Evolutionary conservation across 1,139 yeast genomes (phyloP).

Genomic region (Saccharomycopsis phalli): DNA sequence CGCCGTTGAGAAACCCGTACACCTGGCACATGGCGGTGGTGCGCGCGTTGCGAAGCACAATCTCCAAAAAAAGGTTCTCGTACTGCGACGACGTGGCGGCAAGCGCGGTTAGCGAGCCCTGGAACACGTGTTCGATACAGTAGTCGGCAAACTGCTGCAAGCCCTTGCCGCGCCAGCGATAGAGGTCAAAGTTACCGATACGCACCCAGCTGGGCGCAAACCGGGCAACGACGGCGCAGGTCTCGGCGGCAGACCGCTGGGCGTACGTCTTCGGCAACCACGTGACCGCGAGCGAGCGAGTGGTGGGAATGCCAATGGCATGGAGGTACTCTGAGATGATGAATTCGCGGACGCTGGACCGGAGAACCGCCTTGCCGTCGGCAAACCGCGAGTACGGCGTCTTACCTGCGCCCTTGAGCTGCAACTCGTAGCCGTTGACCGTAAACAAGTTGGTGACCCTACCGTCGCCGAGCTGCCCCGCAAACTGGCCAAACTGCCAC

Average conservation of each 20-base stretch:
- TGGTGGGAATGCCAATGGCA: constrained; percentile 78
- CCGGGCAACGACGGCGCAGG: constrained; percentile 78
- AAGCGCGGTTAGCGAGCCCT: constrained; percentile 22
- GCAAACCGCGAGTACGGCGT: constrained; percentile 94
- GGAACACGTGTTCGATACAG: constrained; percentile 58
- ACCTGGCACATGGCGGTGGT: constrained; percentile 84
- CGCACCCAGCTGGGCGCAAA: constrained; percentile 85
- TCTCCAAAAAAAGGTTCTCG: constrained; percentile 63
- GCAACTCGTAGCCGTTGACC: constrained; percentile 56
- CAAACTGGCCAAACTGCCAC: constrained; percentile 92
- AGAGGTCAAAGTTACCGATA: constrained; percentile 82
- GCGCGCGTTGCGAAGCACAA: constrained; percentile 61
- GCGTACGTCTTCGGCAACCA: constrained; percentile 71
- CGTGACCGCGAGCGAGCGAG: constrained; percentile 72
- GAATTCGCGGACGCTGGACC: constrained; percentile 85
- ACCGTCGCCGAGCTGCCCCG: constrained; percentile 97
- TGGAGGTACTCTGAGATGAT: constrained; percentile 74
- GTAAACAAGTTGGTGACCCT: constrained; percentile 79
- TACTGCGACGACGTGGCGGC: constrained; percentile 44
- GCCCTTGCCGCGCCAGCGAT: constrained; percentile 54
- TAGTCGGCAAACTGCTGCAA: constrained; percentile 58
- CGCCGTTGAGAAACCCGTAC: constrained; percentile 91
- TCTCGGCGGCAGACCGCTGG: constrained; percentile 60
- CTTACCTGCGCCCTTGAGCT: constrained; percentile 83
- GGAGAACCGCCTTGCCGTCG: constrained; percentile 87